A percentile compares a stretch with the other conserved stretches of the same genome.
phyloP scores from a whole-genome alignment of 2,329 filamentous ascomycete genomes.

The Xylariaceae sp. region DNA sequence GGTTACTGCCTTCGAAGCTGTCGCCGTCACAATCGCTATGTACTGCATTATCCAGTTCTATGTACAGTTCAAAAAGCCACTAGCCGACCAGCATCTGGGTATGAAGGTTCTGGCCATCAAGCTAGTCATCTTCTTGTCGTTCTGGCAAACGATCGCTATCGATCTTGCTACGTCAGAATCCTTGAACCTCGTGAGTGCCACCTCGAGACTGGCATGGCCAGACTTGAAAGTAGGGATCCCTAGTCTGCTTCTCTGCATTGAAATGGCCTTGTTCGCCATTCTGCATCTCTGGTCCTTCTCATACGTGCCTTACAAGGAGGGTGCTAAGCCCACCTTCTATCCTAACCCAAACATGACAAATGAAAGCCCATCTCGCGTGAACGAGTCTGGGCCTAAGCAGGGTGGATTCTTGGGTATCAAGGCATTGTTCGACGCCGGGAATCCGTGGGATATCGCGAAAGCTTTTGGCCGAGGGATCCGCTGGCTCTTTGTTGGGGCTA shows the following conservation, averaged over 20 bases:
- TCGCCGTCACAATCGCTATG: constrained; percentile 79
- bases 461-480: constrained; percentile 71
- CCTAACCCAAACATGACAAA: constrained; percentile 40
- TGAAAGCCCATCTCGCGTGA: constrained; percentile 39
- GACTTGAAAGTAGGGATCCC: constrained; percentile 82
- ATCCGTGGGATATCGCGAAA: constrained; percentile 79
- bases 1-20: constrained; percentile 64
- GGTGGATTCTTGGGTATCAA: constrained; percentile 62
- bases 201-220: constrained; percentile 59
- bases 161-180: constrained; percentile 49
- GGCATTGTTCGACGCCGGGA: constrained; percentile 69
- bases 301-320: constrained; percentile 62
- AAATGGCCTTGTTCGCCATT: constrained; percentile 78
- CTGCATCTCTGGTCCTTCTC: constrained; percentile 81
- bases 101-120: constrained; percentile 85
- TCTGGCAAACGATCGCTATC: constrained; percentile 68
- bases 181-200: constrained; percentile 60
- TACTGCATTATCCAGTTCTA: constrained; percentile 88
- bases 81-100: constrained; percentile 67
- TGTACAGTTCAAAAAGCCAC: constrained; percentile 64
- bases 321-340: constrained; percentile 44
- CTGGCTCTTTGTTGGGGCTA: constrained; percentile 76
- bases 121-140: constrained; percentile 84
- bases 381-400: constrained; percentile 47
- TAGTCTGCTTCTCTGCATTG: constrained; percentile 70